A percentile compares a stretch with the other conserved stretches of the same genome.
Conservation (phyloP, 495 filamentous ascomycete genomes). For the Darksidea phi region DNA sequence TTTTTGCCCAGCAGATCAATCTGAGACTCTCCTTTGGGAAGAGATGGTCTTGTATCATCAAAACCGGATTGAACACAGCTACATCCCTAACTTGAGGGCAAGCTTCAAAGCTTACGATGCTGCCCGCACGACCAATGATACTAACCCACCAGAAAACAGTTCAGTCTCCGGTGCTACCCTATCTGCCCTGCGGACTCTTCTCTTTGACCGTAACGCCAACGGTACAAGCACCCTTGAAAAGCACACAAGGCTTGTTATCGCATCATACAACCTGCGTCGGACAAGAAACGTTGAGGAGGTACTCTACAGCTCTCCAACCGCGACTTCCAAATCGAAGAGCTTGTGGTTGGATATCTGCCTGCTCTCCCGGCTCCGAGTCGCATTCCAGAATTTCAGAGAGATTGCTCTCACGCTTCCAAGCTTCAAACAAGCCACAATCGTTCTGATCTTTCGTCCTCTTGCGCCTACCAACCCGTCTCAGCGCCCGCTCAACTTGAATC, state of each 20-base stretch:
- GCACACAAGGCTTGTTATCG: constrained; percentile 31
- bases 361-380: constrained; percentile 38
- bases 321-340: constrained; percentile 33
- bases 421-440: constrained; percentile 37
- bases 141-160: constrained; percentile 19
- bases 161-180: constrained; percentile 32
- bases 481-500: constrained; percentile 36
- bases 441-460: constrained; percentile 30
- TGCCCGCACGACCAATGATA: constrained; percentile 20
- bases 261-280: constrained; percentile 35
- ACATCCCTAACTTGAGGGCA: constrained; percentile 38
- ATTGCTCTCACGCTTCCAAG: constrained; percentile 38
- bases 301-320: constrained; percentile 36
- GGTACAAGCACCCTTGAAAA: constrained; percentile 34
- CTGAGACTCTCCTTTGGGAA: constrained; percentile 37
- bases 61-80: constrained; percentile 35
- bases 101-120: constrained; percentile 35
- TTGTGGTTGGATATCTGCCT: constrained; percentile 39
- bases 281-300: constrained; percentile 35
- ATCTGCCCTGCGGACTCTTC: constrained; percentile 32
- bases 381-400: constrained; percentile 38
- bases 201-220: constrained; percentile 32
- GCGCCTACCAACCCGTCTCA: constrained; percentile 32
- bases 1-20: constrained; percentile 34
- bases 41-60: constrained; percentile 43